These are phyloP conservation scores for Solanum rostratum DNA, from an alignment of 257 asterid species.

Conservation along the genomic window DNA sequence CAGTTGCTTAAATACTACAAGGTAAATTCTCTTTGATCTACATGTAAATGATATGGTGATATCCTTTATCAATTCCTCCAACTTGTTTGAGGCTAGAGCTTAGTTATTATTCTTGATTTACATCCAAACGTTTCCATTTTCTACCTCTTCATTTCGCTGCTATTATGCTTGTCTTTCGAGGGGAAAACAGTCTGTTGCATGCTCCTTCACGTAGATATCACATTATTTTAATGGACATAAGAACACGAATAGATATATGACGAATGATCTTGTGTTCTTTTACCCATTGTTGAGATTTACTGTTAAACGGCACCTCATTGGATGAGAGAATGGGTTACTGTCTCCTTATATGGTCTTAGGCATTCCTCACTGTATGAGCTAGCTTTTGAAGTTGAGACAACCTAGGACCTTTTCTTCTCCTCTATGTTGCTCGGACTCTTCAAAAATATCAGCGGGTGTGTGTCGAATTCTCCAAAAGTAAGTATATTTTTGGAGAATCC, in stretches of 20 bases:
- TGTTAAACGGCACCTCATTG: neutral
- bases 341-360: neutral
- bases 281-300: neutral
- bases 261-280: neutral
- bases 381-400: neutral
- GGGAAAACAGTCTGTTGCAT: neutral
- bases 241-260: neutral
- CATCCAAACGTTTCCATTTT: neutral
- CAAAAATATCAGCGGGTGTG: too few relatives aligned
- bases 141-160: neutral
- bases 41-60: neutral
- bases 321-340: neutral
- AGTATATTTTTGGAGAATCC: too few relatives aligned
- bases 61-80: neutral
- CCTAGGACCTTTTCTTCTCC: too few relatives aligned
- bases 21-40: slow-evolving; percentile 25
- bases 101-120: neutral
- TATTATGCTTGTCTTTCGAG: neutral
- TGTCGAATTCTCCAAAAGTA: too few relatives aligned
- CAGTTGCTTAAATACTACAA: slow-evolving; percentile 83
- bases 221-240: neutral
- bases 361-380: neutral
- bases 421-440: too few relatives aligned
- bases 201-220: neutral
- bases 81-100: neutral